Percentiles rank a stretch among this genome's conserved stretches.
phyloP scores from a whole-genome alignment of 1,139 yeast genomes.

The Kodamaea fungicola region DNA sequence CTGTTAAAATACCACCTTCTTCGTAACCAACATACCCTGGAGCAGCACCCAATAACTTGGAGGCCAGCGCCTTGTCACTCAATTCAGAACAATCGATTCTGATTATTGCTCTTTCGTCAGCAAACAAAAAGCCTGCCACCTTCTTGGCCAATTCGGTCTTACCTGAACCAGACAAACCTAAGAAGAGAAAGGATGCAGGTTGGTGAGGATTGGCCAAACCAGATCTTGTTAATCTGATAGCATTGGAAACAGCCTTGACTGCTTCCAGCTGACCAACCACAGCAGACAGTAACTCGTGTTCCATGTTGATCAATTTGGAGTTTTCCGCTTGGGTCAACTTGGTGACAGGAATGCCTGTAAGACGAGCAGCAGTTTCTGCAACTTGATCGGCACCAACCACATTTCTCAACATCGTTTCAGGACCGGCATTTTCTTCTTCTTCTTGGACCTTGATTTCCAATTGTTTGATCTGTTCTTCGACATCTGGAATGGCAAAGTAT shows the following conservation, averaged over 20 bases:
- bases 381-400: constrained; percentile 92
- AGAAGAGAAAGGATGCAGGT: constrained; percentile 91
- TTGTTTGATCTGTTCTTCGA: constrained; percentile 68
- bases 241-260: constrained; percentile 92
- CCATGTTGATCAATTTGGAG: constrained; percentile 91
- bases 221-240: constrained; percentile 90
- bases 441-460: constrained; percentile 76
- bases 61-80: constrained; percentile 92
- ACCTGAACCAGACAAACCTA: constrained; percentile 97
- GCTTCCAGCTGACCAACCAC: constrained; percentile 98
- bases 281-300: constrained; percentile 69
- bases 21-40: constrained; percentile 98
- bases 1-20: constrained; percentile 95
- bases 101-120: constrained; percentile 94
- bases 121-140: constrained; percentile 90
- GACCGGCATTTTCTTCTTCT: constrained; percentile 53
- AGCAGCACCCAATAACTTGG: constrained; percentile 93
- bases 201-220: constrained; percentile 95
- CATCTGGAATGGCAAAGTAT: constrained; percentile 95
- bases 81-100: constrained; percentile 97
- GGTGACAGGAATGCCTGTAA: constrained; percentile 98
- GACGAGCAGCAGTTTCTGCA: constrained; percentile 94
- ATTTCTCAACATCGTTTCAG: constrained; percentile 71
- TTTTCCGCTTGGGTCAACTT: constrained; percentile 95
- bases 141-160: constrained; percentile 97